A percentile compares a stretch with the other conserved stretches of the same genome.
phyloP scores from a whole-genome alignment of 2,329 filamentous ascomycete species.

The Pleomassaria siparia region DNA sequence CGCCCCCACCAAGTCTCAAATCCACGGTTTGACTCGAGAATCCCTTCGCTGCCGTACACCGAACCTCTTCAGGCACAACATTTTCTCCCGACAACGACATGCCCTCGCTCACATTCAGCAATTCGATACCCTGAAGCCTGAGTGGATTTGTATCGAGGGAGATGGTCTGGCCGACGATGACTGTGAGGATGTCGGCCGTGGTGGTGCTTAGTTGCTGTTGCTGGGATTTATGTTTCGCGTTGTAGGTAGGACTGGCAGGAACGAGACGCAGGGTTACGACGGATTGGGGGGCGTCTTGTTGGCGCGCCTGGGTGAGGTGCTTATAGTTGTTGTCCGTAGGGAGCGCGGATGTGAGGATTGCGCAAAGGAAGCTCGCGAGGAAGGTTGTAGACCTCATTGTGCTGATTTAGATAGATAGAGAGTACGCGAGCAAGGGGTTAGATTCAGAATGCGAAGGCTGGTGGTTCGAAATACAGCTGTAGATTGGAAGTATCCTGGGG shows the following conservation, averaged over 20 bases:
- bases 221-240: not conserved
- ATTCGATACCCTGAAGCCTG: not conserved
- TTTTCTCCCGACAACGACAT: not conserved
- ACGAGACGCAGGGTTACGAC: not conserved
- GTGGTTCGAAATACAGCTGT: not conserved
- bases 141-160: not conserved
- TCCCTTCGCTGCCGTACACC: not conserved
- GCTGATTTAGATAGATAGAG: slow-evolving; percentile 7
- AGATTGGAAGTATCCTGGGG: too few relatives aligned
- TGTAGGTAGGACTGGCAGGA: not conserved
- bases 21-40: not conserved
- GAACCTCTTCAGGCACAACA: not conserved
- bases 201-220: not conserved
- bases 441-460: not conserved
- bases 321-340: not conserved
- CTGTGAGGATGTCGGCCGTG: not conserved
- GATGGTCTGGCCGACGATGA: not conserved
- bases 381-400: not conserved
- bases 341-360: not conserved
- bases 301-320: not conserved
- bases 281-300: not conserved
- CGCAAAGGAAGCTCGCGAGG: not conserved
- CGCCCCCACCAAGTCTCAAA: not conserved
- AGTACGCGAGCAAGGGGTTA: slow-evolving; percentile 2
- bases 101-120: not conserved